These are phyloP conservation scores for Blepharisma stoltei DNA, from an alignment of 73 alveolate genomes.

Conservation along the genomic window DNA sequence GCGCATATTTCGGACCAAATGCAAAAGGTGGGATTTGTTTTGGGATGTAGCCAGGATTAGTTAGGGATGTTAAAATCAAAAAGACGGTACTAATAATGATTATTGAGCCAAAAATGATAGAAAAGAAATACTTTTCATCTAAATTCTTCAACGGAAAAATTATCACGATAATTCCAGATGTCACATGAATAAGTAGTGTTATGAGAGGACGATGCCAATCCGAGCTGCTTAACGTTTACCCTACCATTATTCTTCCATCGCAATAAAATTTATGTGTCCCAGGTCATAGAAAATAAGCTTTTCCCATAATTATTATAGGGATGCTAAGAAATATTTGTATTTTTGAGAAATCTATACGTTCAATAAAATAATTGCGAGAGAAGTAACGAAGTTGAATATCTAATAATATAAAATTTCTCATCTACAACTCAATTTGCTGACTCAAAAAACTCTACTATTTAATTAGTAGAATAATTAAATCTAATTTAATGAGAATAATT, in stretches of 20 bases:
- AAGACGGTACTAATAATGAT: background rate
- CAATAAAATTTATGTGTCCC: conserved; percentile 1
- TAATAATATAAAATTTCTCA: too few species aligned
- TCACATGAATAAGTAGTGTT: background rate
- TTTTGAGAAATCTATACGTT: too few species aligned
- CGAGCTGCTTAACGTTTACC: background rate
- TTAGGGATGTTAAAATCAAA: background rate
- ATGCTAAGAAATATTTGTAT: too few species aligned
- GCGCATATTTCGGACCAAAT: conserved; percentile 15
- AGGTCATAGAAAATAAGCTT: conserved; percentile 3
- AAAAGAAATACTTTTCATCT: too few species aligned
- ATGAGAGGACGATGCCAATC: background rate
- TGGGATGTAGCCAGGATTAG: conserved; percentile 28
- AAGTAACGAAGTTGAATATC: too few species aligned
- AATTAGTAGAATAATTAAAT: too few species aligned
- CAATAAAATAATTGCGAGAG: too few species aligned
- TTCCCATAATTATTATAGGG: background rate
- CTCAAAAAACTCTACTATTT: too few species aligned
- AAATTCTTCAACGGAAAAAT: background rate
- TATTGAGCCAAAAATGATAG: background rate
- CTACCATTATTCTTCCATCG: background rate
- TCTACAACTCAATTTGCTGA: too few species aligned
- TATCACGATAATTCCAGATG: background rate
- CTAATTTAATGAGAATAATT: too few species aligned
- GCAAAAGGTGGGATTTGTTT: conserved; percentile 21